A percentile compares a stretch with the other conserved stretches of the same genome.
phyloP scores from a whole-genome alignment of 2,329 filamentous ascomycete species.

The Botrytis cinerea region DNA sequence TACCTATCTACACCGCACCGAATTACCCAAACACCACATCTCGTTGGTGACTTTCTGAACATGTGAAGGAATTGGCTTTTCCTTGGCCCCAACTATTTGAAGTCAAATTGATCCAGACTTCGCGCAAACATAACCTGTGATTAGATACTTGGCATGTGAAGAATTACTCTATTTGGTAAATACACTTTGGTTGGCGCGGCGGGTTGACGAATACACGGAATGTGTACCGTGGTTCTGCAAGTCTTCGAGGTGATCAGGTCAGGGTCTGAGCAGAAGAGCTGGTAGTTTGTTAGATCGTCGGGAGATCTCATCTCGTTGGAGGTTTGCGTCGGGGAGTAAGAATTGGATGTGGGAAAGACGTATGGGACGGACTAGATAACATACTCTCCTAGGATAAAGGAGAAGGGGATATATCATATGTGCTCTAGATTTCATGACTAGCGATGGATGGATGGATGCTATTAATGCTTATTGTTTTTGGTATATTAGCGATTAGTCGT shows the following conservation, averaged over 20 bases:
- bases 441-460: neutral
- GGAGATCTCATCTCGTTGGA: neutral
- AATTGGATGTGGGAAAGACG: neutral
- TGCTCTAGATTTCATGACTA: neutral
- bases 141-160: slow-evolving; percentile 6
- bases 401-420: neutral
- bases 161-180: neutral
- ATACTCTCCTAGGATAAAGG: neutral
- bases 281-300: neutral
- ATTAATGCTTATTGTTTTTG: neutral
- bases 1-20: neutral
- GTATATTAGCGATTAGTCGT: neutral
- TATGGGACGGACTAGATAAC: too few relatives aligned
- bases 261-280: neutral
- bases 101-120: neutral
- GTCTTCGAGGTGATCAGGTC: neutral
- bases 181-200: neutral
- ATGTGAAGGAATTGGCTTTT: slow-evolving; percentile 7
- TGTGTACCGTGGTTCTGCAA: neutral
- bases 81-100: neutral
- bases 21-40: neutral
- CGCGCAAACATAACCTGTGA: neutral
- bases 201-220: neutral
- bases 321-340: neutral
- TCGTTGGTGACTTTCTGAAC: neutral